Percentiles rank a stretch among this genome's conserved stretches.
These are phyloP conservation scores for Pythium apleroticum DNA, from an alignment of 352 stramenopile genomes.

Conservation along the genomic window DNA sequence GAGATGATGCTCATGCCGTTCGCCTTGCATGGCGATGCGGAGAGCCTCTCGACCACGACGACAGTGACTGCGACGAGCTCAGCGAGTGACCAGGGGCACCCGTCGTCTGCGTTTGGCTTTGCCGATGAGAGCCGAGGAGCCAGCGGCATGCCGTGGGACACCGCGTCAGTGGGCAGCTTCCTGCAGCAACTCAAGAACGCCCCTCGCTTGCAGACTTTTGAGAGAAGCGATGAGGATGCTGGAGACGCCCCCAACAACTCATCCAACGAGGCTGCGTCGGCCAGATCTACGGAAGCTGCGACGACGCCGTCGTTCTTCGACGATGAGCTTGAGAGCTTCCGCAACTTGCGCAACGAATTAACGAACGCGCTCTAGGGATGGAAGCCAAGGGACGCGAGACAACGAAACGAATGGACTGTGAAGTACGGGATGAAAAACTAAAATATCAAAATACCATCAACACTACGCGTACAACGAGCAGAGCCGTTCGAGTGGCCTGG, in stretches of 20 bases:
- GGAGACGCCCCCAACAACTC: neutral
- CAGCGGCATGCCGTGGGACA: conserved; percentile 35
- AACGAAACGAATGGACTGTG: neutral
- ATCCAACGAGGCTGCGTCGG: neutral
- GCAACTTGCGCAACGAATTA: conserved; percentile 66
- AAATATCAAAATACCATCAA: neutral
- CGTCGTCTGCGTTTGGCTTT: conserved; percentile 16
- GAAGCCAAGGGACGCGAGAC: neutral
- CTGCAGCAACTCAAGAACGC: conserved; percentile 80
- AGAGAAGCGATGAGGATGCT: neutral
- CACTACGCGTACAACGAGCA: conserved; percentile 5
- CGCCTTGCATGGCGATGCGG: conserved; percentile 44
- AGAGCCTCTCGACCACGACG: conserved; percentile 37
- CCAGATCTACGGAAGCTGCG: neutral
- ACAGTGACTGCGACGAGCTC: conserved; percentile 50
- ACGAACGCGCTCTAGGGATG: conserved; percentile 34
- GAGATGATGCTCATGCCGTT: conserved; percentile 64
- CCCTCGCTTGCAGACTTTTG: conserved; percentile 45
- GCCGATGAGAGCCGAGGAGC: conserved; percentile 16
- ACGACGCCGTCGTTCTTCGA: conserved; percentile 44
- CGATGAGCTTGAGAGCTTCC: conserved; percentile 76
- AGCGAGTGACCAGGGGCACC: conserved; percentile 23
- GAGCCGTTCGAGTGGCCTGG: conserved; percentile 6
- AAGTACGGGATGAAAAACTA: neutral
- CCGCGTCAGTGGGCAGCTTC: conserved; percentile 71